Evolutionary conservation across 257 asterid species (phyloP).

Genomic region (Prunella vulgaris): DNA sequence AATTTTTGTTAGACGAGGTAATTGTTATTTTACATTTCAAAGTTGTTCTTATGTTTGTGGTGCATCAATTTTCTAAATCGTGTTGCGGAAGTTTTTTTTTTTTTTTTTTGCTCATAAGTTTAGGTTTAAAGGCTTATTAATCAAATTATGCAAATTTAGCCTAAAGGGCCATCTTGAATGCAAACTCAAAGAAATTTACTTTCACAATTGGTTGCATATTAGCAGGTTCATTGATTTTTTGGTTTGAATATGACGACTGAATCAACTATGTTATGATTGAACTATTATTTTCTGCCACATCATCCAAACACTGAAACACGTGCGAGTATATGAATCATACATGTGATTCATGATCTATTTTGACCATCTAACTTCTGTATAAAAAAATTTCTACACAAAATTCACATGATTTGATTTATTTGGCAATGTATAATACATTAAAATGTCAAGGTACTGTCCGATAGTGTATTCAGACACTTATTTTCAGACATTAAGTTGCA

Average conservation of each 20-base stretch:
- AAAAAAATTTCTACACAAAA: not conserved
- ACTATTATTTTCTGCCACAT: not conserved
- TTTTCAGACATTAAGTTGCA: not conserved
- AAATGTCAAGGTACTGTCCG: not conserved
- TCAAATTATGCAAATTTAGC: not conserved
- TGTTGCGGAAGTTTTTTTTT: not conserved
- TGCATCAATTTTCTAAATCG: not conserved
- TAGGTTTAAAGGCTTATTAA: not conserved
- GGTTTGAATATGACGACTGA: not conserved
- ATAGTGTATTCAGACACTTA: not conserved
- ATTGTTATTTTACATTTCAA: not conserved
- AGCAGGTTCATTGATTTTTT: not conserved
- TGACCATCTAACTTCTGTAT: not conserved
- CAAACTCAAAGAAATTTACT: not conserved
- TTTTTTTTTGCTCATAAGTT: not conserved
- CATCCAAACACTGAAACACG: not conserved
- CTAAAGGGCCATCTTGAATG: not conserved
- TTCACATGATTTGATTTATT: not conserved
- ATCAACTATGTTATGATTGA: not conserved
- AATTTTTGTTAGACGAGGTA: constrained; percentile 97
- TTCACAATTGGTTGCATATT: not conserved
- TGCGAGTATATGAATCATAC: not conserved
- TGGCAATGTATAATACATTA: not conserved
- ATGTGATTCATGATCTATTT: not conserved
- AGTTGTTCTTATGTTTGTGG: not conserved